Evolutionary conservation across 2,329 filamentous ascomycete species (phyloP).

Genomic region (Pseudogymnoascus sp.): DNA sequence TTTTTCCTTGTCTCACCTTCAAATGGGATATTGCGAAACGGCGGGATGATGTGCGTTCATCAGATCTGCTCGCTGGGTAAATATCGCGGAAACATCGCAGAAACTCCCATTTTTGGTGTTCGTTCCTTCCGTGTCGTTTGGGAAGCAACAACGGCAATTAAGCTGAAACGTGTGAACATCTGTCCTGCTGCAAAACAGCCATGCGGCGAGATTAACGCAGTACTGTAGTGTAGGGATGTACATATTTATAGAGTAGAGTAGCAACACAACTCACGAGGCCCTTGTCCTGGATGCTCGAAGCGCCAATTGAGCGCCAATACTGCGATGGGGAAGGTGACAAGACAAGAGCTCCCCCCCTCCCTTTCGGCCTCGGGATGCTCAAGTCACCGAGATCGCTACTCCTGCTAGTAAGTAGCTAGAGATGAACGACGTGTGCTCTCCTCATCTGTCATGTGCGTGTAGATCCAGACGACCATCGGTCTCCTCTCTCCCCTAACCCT

Average conservation of each 20-base stretch:
- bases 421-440: too few species aligned
- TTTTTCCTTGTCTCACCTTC: neutral
- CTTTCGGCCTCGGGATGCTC: neutral
- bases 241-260: neutral
- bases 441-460: neutral
- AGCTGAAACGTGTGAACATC: neutral
- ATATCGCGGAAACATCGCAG: neutral
- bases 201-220: neutral
- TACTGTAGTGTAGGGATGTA: neutral
- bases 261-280: too few species aligned
- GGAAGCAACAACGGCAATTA: neutral
- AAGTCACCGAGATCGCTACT: neutral
- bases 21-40: too few species aligned
- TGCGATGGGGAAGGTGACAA: neutral
- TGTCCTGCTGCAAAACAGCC: neutral
- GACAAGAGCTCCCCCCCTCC: neutral
- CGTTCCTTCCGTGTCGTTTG: neutral
- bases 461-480: neutral
- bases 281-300: too few species aligned
- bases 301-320: neutral
- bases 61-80: neutral
- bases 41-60: neutral
- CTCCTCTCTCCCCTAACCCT: too few species aligned
- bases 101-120: too few species aligned
- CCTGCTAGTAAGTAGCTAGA: too few species aligned